These are phyloP conservation scores for Agaricus bisporus DNA, from an alignment of 768 basidiomycete genomes.

Conservation along the genomic window DNA sequence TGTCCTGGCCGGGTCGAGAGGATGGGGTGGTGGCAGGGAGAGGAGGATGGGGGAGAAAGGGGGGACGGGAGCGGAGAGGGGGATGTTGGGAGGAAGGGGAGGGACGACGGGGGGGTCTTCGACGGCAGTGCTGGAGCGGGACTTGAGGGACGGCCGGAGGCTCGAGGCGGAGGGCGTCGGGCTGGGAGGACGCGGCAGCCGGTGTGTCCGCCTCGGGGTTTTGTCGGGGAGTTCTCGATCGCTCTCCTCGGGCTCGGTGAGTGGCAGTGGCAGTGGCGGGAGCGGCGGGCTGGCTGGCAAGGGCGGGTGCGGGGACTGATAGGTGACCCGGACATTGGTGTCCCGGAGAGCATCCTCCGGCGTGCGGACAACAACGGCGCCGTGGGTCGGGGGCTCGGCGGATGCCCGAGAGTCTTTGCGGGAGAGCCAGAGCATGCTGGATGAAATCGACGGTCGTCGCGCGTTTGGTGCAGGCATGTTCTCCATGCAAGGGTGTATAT, in stretches of 20 bases:
- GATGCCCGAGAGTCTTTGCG: conserved; percentile 33
- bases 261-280: conserved; percentile 49
- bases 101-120: conserved; percentile 43
- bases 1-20: conserved; percentile 50
- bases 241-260: conserved; percentile 34
- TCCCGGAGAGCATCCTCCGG: conserved; percentile 71
- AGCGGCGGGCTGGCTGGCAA: conserved; percentile 43
- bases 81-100: conserved; percentile 39
- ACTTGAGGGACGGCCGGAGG: conserved; percentile 34
- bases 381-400: conserved; percentile 54
- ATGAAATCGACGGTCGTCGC: conserved; percentile 32
- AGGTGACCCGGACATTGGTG: conserved; percentile 37
- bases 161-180: conserved; percentile 18
- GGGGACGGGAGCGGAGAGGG: conserved; percentile 37
- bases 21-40: conserved; percentile 43
- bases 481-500: neutral
- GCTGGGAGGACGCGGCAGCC: conserved; percentile 21
- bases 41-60: conserved; percentile 66
- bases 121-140: conserved; percentile 24
- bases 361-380: conserved; percentile 72
- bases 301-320: conserved; percentile 10
- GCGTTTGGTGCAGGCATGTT: conserved; percentile 22
- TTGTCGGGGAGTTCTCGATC: conserved; percentile 22
- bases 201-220: conserved; percentile 26
- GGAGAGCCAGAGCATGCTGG: conserved; percentile 48